Evolutionary conservation across 805 yeast species (phyloP).

Genomic region (Candida golubevii): DNA sequence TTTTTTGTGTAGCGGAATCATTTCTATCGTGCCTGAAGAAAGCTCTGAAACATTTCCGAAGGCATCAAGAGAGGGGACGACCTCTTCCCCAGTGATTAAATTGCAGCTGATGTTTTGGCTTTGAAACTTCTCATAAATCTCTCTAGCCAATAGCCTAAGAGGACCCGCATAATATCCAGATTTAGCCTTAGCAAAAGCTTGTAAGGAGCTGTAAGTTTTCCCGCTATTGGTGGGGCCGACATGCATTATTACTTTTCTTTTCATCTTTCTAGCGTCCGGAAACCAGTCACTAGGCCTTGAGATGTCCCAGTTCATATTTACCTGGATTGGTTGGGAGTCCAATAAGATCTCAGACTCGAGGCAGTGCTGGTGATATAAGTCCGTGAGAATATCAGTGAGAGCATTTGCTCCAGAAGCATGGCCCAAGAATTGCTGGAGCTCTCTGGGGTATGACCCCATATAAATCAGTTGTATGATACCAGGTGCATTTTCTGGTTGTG

Average conservation of each 20-base stretch:
- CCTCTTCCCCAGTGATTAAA: constrained; percentile 93
- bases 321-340: constrained; percentile 2
- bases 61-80: constrained; percentile 63
- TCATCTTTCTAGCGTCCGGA: constrained; percentile 77
- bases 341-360: constrained; percentile 4
- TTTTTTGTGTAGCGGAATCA: constrained; percentile 65
- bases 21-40: constrained; percentile 88
- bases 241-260: constrained; percentile 81
- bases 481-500: constrained; percentile 8
- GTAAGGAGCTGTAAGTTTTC: constrained; percentile 80
- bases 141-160: constrained; percentile 82
- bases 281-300: constrained; percentile 55
- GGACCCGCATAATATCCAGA: constrained; percentile 96
- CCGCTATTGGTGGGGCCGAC: constrained; percentile 98
- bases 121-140: constrained; percentile 79
- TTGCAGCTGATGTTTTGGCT: constrained; percentile 67
- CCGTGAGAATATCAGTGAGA: constrained; percentile 1
- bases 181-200: constrained; percentile 57
- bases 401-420: constrained; percentile 11
- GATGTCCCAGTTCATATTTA: constrained; percentile 15
- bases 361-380: constrained; percentile 8
- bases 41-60: constrained; percentile 70
- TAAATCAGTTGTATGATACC: constrained; percentile 19
- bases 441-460: constrained; percentile 18
- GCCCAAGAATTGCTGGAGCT: constrained; percentile 16